phyloP scores from a whole-genome alignment of 2,329 filamentous ascomycete genomes.

The Dactylellina parvicollis region DNA sequence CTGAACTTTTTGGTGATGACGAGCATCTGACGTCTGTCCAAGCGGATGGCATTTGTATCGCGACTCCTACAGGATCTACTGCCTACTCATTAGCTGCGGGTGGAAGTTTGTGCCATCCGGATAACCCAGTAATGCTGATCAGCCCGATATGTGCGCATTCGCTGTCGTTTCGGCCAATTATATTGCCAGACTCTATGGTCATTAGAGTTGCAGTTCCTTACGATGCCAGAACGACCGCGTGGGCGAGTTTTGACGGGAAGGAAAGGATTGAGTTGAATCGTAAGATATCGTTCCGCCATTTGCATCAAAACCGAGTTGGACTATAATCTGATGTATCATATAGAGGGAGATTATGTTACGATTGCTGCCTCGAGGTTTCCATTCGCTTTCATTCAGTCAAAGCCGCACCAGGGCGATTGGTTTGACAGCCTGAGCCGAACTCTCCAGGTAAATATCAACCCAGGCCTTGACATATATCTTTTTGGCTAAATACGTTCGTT shows the following conservation, averaged over 20 bases:
- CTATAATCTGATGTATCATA: background rate
- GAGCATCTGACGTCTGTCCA: slow-evolving; percentile 94
- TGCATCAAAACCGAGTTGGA: no score
- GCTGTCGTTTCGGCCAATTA: slow-evolving; percentile 93
- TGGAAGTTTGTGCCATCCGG: slow-evolving; percentile 93
- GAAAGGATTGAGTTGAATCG: slow-evolving; percentile 82
- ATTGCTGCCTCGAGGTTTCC: slow-evolving; percentile 82
- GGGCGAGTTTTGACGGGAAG: slow-evolving; percentile 97
- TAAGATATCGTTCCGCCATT: slow-evolving; percentile 25
- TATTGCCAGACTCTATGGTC: slow-evolving; percentile 94
- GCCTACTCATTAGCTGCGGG: slow-evolving; percentile 96
- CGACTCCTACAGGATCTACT: slow-evolving; percentile 92
- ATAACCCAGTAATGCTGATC: slow-evolving; percentile 94
- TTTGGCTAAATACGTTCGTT: background rate
- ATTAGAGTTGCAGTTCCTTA: slow-evolving; percentile 94
- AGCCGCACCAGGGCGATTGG: slow-evolving; percentile 58
- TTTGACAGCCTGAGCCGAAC: slow-evolving; percentile 58
- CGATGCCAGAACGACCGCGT: slow-evolving; percentile 84
- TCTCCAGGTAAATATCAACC: slow-evolving; percentile 44
- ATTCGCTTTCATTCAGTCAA: slow-evolving; percentile 73
- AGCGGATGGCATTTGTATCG: slow-evolving; percentile 91
- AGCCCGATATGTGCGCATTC: slow-evolving; percentile 96
- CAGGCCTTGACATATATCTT: no score
- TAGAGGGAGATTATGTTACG: slow-evolving; percentile 79
- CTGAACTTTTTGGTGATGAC: slow-evolving; percentile 92